Base-by-base conservation (phyloP, 176 grass and related monocot species). In the Lolium perenne region DNA sequence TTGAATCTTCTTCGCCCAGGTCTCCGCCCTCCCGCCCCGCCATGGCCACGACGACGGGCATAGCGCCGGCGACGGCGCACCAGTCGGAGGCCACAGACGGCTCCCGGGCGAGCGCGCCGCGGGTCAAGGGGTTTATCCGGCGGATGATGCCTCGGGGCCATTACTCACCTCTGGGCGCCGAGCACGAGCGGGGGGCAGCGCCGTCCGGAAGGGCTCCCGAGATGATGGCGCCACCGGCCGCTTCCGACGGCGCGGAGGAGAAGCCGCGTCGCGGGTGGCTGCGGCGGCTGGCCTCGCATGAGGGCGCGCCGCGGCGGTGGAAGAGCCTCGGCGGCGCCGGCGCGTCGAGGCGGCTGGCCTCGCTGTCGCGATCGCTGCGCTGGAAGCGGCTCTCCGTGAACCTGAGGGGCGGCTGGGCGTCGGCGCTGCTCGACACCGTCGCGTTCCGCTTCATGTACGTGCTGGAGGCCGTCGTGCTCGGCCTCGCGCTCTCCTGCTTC, bases 401-500 rank as follows among this genome's bases (percentile, higher is more conserved):
- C 38, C 18, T 85, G 45, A 75, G 26, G 8, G 62, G 85, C 76
- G 22, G 85, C 10, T 87, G 80, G 58, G 85, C 85, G 41, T 1
- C 81, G 51, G 89, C 51, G 85, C 40, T 84, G 89, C 60, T 84
- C 38, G 93, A 98, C 77, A 80, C 89, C 49, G 78, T 95, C 54
- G 49, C 90, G 48, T 98, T 94, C 86, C 86, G 79, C 55, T 58
- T 98, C 20, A 83, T 98, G 81, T 98, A 92, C 85, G 94, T 83
- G 40, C 48, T 91, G 26, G 95, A 98, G 65, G 93, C 93, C 67
- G 81, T 95, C 12, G 89, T 98, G 74, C 95, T 98, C 14, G 93
- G 94, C 13, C 83, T 90, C 55, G 92, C 93, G 10, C 85, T 98
- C 49, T 93, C 89, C 11, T 92, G 91, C 93, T 98, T 98, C 93